Evolutionary conservation across 352 stramenopile genomes (phyloP).

Genomic region (Phytopythium ostracodes): DNA sequence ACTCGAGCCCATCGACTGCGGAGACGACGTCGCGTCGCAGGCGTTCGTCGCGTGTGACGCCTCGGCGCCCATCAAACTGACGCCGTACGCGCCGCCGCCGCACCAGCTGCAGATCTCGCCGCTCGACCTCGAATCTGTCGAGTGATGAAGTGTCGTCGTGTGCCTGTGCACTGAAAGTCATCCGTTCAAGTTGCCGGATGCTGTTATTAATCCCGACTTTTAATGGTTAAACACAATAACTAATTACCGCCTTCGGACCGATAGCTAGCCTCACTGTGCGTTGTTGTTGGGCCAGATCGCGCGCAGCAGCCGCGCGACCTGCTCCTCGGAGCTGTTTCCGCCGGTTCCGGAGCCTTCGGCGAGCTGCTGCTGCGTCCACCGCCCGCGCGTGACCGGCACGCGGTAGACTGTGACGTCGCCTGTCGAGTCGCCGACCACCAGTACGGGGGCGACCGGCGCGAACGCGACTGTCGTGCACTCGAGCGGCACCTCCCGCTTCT

Average conservation of each 20-base stretch:
- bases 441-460: constrained; percentile 58
- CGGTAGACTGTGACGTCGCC: constrained; percentile 76
- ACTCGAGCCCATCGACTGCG: constrained; percentile 24
- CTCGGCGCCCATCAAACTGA: constrained; percentile 15
- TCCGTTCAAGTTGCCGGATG: neutral
- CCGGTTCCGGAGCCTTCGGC: constrained; percentile 10
- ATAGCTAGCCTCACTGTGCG: neutral
- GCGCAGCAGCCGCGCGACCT: constrained; percentile 44
- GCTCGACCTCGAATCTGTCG: neutral
- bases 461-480: constrained; percentile 76
- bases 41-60: constrained; percentile 24
- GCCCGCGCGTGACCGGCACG: constrained; percentile 28
- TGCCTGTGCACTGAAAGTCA: neutral
- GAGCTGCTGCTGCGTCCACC: constrained; percentile 16
- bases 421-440: constrained; percentile 73
- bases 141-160: neutral
- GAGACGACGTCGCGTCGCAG: constrained; percentile 9
- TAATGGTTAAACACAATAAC: too few species aligned
- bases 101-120: constrained; percentile 3
- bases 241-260: neutral
- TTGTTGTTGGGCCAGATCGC: constrained; percentile 49
- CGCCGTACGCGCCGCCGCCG: neutral
- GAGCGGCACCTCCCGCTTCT: constrained; percentile 32
- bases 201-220: too few species aligned
- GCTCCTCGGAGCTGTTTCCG: constrained; percentile 32